Conservation (phyloP, 225 moss, liverwort and hornwort species). For the Marchantia polymorpha region DNA sequence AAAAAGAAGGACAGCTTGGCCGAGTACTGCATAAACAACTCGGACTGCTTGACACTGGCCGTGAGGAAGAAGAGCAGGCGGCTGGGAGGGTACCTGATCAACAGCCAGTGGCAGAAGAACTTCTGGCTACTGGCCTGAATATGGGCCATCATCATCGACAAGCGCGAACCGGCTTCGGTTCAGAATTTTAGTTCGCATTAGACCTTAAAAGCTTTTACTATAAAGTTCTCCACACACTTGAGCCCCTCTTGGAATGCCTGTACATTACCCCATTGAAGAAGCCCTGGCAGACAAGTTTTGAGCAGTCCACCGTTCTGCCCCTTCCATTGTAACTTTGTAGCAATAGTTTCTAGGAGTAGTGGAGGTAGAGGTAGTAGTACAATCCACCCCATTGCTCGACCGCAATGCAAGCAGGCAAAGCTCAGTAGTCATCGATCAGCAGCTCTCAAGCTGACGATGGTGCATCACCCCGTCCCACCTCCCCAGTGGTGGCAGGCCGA, state of each 20-base stretch:
- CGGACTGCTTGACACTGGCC: slow-evolving; percentile 44
- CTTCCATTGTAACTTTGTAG: slow-evolving; percentile 8
- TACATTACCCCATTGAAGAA: slow-evolving; percentile 11
- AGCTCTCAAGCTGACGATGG: slow-evolving; percentile 7
- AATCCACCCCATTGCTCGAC: not conserved
- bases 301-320: slow-evolving; percentile 12
- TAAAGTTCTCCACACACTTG: slow-evolving; percentile 23
- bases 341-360: slow-evolving; percentile 4
- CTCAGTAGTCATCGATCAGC: not conserved
- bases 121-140: slow-evolving; percentile 48
- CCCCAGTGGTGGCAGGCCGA: not conserved
- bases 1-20: slow-evolving; percentile 42
- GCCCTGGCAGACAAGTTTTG: slow-evolving; percentile 26
- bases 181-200: not conserved
- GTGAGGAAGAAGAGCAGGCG: slow-evolving; percentile 48
- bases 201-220: not conserved
- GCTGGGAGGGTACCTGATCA: slow-evolving; percentile 42
- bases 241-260: slow-evolving; percentile 29
- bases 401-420: not conserved
- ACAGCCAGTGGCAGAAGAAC: slow-evolving; percentile 46
- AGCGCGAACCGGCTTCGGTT: not conserved
- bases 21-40: slow-evolving; percentile 46
- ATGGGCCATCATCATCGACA: not conserved
- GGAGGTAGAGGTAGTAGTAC: slow-evolving; percentile 4
- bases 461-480: not conserved